Evolutionary conservation across 305 asterid species (phyloP), one percentile per base, ranked within the genome.

Genomic region (Rubia tinctorum): DNA sequence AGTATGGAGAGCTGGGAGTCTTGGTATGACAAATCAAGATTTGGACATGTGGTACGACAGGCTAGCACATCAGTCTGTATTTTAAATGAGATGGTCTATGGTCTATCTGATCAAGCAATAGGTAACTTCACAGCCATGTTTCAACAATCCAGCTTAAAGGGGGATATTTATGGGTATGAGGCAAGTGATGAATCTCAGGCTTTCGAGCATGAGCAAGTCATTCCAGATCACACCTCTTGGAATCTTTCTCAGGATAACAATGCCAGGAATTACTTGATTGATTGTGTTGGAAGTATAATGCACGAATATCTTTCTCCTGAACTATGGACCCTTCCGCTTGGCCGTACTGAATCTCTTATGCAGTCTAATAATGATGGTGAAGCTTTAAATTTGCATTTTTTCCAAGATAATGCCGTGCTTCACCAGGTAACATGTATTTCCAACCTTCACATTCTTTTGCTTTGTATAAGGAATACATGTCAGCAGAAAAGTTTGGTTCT

Each of bases 241-340:
- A 85, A 75, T 77, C 72, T 77, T 76, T 56, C 82, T 75, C 76
- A 74, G 74, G 84, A 67, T 60, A 76, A 60, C 71, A 81, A 78
- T 68, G 80, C 87, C 63, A 86, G 85, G 82, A 77, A 70, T 81
- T 87, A 82, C 73, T 80, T 92, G 82, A 78, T 89, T 71, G 96
- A 90, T 77, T 86, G 93, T 80, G 79, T 92, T 69, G 99, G 99
- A 77, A 82, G 84, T 77, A 80, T 92, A 84, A 76, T 92, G 61
- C 98, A 92, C 71, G 99, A 95, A 85, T 95, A 89, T 83, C 86
- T 95, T 76, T 87, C 99, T 45, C 85, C 93, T 77, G 99, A 95
- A 89, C 44, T 95, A 71, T 95, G 99, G 99, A 85, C 82, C 82
- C 96, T 95, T 75, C 99, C 98, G 43, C 82, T 92, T 71, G 91